phyloP scores from a whole-genome alignment of 2,329 filamentous ascomycete genomes.

The Claviceps humidiphila region DNA sequence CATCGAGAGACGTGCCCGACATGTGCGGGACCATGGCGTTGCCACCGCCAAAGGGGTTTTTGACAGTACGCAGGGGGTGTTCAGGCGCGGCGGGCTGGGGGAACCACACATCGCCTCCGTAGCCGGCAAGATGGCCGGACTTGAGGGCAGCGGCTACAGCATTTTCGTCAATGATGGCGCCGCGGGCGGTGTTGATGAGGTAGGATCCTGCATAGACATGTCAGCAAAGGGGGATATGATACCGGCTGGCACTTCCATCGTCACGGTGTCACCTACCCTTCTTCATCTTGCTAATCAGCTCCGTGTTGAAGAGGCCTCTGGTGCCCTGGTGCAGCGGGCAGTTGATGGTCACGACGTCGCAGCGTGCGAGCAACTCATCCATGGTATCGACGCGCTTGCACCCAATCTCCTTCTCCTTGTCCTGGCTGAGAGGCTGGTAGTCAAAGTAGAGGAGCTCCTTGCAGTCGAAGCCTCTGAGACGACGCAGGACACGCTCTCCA shows the following conservation, averaged over 20 bases:
- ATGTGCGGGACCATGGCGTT: constrained; percentile 99
- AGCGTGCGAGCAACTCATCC: constrained; percentile 88
- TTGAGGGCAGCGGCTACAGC: constrained; percentile 91
- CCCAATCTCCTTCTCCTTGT: constrained; percentile 91
- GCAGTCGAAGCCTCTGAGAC: constrained; percentile 96
- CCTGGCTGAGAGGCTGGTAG: constrained; percentile 83
- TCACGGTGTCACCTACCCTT: constrained; percentile 55
- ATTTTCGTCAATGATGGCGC: constrained; percentile 98
- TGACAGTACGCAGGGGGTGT: constrained; percentile 81
- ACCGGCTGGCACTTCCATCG: neutral
- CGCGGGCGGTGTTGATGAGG: constrained; percentile 97
- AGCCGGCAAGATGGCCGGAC: constrained; percentile 78
- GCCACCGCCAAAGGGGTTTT: constrained; percentile 90
- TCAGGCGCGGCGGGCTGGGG: constrained; percentile 91
- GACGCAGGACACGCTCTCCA: constrained; percentile 90
- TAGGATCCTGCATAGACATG: constrained; percentile 52
- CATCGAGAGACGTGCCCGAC: constrained; percentile 97
- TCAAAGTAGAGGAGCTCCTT: constrained; percentile 99
- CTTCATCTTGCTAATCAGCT: constrained; percentile 98
- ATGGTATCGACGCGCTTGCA: constrained; percentile 77
- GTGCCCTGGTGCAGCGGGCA: constrained; percentile 99
- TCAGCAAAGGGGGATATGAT: no score
- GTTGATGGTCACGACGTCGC: constrained; percentile 98
- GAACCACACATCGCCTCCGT: constrained; percentile 90
- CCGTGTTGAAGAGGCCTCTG: constrained; percentile 93